These are phyloP conservation scores for Penicillium chermesinum DNA, from an alignment of 495 filamentous ascomycete species.

Conservation along the genomic window DNA sequence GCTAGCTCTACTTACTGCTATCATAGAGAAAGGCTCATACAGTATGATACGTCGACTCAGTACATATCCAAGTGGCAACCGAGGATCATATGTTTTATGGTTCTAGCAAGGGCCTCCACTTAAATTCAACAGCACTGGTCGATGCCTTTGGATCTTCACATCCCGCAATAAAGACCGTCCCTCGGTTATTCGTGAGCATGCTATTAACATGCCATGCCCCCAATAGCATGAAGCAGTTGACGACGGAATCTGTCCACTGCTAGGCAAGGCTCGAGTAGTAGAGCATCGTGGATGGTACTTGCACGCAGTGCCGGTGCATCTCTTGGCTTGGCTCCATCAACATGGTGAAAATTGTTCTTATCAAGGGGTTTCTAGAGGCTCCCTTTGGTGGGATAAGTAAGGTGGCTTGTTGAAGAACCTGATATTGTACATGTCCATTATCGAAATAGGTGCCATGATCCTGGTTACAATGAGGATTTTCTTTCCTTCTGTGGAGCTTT, in stretches of 20 bases:
- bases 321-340: slow-evolving; percentile 4
- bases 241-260: slow-evolving; percentile 8
- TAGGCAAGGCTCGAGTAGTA: slow-evolving; percentile 8
- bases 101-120: slow-evolving; percentile 72
- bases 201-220: slow-evolving; percentile 14
- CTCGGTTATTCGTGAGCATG: slow-evolving; percentile 50
- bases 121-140: slow-evolving; percentile 62
- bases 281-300: slow-evolving; percentile 10
- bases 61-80: no score
- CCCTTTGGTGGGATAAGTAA: no score
- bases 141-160: slow-evolving; percentile 63
- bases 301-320: slow-evolving; percentile 8
- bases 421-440: slow-evolving; percentile 15
- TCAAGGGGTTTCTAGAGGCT: no score
- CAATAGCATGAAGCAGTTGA: slow-evolving; percentile 14
- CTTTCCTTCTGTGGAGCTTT: no score
- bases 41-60: no score
- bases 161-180: slow-evolving; percentile 48
- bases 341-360: background rate
- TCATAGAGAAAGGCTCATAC: no score
- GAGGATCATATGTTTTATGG: no score
- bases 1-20: no score
- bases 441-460: slow-evolving; percentile 13
- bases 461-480: no score
- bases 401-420: slow-evolving; percentile 17